Conservation (phyloP, 495 filamentous ascomycete genomes). For the Penicillium samsonianum region DNA sequence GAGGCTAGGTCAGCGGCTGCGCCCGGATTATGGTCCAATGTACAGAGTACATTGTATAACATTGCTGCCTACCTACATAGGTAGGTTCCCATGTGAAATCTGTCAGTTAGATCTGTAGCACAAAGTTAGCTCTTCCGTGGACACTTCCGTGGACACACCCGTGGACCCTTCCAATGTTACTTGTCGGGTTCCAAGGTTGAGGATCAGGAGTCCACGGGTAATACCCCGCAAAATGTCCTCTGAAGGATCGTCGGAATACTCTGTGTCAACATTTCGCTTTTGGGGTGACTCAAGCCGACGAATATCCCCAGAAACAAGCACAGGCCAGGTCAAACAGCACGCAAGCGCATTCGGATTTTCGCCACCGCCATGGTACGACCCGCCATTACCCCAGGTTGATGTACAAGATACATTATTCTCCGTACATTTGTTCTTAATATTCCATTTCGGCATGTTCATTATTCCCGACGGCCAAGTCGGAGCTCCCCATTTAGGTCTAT, state of each 20-base stretch:
- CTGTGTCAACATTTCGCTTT: background rate
- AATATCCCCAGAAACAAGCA: background rate
- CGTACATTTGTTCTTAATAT: background rate
- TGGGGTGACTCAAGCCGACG: background rate
- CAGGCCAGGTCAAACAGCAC: background rate
- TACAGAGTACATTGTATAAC: background rate
- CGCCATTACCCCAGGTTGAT: background rate
- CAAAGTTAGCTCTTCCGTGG: background rate
- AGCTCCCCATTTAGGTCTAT: background rate
- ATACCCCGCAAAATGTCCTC: background rate
- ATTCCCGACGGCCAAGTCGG: conserved; percentile 7
- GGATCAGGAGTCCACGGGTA: background rate
- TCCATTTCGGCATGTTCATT: background rate
- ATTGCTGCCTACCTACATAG: background rate
- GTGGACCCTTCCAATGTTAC: background rate
- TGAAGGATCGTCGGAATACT: background rate
- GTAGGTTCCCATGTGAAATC: background rate
- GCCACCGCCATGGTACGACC: background rate
- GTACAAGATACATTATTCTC: background rate
- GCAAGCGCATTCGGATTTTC: background rate
- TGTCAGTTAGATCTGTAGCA: background rate
- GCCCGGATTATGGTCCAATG: background rate
- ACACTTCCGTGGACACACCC: background rate
- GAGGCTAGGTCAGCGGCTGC: background rate
- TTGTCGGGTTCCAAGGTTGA: background rate